phyloP scores from a whole-genome alignment of 495 filamentous ascomycete genomes.

The Talaromyces stipitatus region DNA sequence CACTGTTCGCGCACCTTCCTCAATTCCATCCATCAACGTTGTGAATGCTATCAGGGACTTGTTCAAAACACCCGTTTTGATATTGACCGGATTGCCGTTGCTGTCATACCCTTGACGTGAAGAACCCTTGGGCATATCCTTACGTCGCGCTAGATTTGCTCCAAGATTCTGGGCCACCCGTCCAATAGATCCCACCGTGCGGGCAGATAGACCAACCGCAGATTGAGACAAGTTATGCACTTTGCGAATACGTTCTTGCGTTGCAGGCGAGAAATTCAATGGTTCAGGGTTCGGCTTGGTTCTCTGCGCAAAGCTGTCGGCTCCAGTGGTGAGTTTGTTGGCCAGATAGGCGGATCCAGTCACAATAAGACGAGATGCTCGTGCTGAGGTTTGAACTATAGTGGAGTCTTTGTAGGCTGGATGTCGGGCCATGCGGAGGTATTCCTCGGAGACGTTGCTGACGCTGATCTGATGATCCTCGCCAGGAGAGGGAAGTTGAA shows the following conservation, averaged over 20 bases:
- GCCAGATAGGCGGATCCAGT: slow-evolving; percentile 73
- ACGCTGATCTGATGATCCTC: slow-evolving; percentile 62
- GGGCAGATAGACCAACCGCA: slow-evolving; percentile 71
- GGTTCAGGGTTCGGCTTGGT: slow-evolving; percentile 69
- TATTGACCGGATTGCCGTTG: slow-evolving; percentile 55
- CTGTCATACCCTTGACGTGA: slow-evolving; percentile 45
- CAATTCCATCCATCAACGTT: slow-evolving; percentile 90
- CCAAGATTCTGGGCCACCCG: slow-evolving; percentile 83
- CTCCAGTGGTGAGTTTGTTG: slow-evolving; percentile 64
- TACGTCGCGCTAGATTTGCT: slow-evolving; percentile 59
- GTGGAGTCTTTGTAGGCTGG: slow-evolving; percentile 83
- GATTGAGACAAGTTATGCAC: slow-evolving; percentile 71
- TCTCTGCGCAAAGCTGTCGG: slow-evolving; percentile 73
- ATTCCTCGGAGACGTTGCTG: slow-evolving; percentile 69
- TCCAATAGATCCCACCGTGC: slow-evolving; percentile 76
- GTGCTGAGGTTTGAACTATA: slow-evolving; percentile 81
- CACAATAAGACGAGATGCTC: slow-evolving; percentile 87
- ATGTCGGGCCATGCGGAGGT: slow-evolving; percentile 72
- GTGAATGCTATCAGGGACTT: slow-evolving; percentile 93
- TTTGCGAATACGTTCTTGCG: slow-evolving; percentile 77
- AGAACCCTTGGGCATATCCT: slow-evolving; percentile 38
- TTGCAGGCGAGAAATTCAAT: slow-evolving; percentile 78
- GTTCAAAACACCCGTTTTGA: slow-evolving; percentile 88
- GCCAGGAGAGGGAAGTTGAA: slow-evolving; percentile 70
- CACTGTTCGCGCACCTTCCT: slow-evolving; percentile 70